Evolutionary conservation across 2,329 filamentous ascomycete genomes (phyloP), one percentile per base, ranked within the genome.

Genomic region (Diaporthe batatas): DNA sequence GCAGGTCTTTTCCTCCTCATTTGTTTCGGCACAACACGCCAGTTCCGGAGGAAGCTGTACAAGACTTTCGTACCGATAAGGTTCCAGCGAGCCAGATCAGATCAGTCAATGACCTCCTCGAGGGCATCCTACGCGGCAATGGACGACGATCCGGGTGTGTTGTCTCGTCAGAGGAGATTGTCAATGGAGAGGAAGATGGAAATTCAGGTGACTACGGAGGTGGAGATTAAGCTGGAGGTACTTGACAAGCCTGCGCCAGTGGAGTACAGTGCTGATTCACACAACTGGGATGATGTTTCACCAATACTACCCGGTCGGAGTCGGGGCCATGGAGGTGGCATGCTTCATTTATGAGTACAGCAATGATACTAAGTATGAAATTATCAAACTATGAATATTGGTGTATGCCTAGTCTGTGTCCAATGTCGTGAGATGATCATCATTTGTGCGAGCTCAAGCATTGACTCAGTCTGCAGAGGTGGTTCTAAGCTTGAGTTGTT

Each of bases 171-270:
- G 34, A 74, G 72, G 54, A 64, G 73, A 42, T 29, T 74, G 54
- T 67, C 58, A 14, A 73, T 74, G 73, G 73, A 74, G 71, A 53
- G 65, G 53, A 64, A 64, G 59, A 57, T 74, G 71, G 29, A 58
- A 3, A 74, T 73, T 16, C 67, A 74, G 42, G 73, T 74, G 36
- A 74, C 73, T 23, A 73, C 72, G 14, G 73, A 74, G 68, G 69
- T 74, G 25, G 73, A 74, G 67, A 54, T 74, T n/a, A 72, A 69
- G 29, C 53, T 57, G 51, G 72, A 74, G 21, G 68, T 49, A 6
- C 44, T 72, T 7, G 68, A 53, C 11, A 49, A 54, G 21, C 44
- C 68, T 21, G 23, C 51, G 4, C 12, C 67, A 1, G 36, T 39
- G 57, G 44, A 62, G 4, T 67, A 54, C 2, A 10, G 12, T 5